Conservation (phyloP, 345 rosid genomes). For the Anacardium occidentale region DNA sequence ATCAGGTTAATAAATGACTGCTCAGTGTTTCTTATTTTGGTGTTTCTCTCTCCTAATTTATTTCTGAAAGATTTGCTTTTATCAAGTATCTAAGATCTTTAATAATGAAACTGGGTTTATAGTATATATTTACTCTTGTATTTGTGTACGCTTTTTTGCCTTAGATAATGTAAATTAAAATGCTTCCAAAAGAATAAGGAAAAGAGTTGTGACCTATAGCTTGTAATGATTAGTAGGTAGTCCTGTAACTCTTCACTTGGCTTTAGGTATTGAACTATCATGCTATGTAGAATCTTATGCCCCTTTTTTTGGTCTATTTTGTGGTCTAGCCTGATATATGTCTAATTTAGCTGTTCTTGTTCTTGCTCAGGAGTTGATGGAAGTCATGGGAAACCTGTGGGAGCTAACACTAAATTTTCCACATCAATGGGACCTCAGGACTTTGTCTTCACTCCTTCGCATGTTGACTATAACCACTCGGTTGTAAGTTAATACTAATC, state of each 20-base stretch:
- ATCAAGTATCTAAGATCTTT: not conserved
- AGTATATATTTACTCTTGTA: not conserved
- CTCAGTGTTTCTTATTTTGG: not conserved
- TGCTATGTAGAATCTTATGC: not conserved
- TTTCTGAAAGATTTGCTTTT: not conserved
- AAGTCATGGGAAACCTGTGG: constrained; percentile 36
- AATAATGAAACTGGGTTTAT: not conserved
- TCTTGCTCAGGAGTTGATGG: constrained; percentile 46
- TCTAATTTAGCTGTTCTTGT: constrained; percentile 17
- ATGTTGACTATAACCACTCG: constrained; percentile 39
- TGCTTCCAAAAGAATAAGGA: not conserved
- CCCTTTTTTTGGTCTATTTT: not conserved
- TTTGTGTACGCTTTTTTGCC: not conserved
- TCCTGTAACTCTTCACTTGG: not conserved
- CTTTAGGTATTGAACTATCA: not conserved
- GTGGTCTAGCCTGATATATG: not conserved
- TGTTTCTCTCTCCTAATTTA: not conserved
- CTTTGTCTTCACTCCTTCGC: constrained; percentile 42
- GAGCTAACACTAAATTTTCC: constrained; percentile 35
- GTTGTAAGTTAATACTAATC: constrained; percentile 31
- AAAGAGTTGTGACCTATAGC: not conserved
- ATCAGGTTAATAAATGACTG: constrained; percentile 28
- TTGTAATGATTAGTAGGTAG: not conserved
- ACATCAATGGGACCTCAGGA: constrained; percentile 46
- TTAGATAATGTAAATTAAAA: not conserved